phyloP scores from a whole-genome alignment of 108 stramenopile species.

The Fistulifera solaris region DNA sequence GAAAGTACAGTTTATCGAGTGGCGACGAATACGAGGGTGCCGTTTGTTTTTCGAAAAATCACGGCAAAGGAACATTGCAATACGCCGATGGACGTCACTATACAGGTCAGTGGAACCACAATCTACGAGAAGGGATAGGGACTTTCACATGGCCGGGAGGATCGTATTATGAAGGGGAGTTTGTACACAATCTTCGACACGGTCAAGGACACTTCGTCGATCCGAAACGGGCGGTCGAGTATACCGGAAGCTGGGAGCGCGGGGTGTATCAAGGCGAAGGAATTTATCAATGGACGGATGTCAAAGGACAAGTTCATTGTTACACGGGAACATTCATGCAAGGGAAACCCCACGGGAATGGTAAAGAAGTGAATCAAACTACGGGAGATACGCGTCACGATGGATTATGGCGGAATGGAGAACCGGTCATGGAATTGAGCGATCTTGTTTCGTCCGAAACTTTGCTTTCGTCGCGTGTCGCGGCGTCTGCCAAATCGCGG shows the following conservation, averaged over 20 bases:
- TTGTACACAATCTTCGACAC: constrained; percentile 14
- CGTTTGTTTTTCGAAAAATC: not conserved
- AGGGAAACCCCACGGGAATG: constrained; percentile 23
- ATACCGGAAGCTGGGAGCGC: constrained; percentile 21
- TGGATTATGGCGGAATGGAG: constrained; percentile 10
- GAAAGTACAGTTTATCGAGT: constrained; percentile 12
- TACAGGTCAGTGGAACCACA: constrained; percentile 38
- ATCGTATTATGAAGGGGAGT: constrained; percentile 18
- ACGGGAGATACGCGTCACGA: constrained; percentile 9
- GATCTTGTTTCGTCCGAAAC: not conserved
- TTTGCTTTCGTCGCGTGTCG: not conserved
- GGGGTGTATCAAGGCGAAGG: constrained; percentile 25
- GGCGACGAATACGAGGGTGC: constrained; percentile 13
- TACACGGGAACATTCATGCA: constrained; percentile 30
- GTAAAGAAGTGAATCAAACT: constrained; percentile 2
- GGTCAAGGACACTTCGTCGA: constrained; percentile 13
- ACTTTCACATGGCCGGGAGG: constrained; percentile 7
- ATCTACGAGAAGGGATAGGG: constrained; percentile 21
- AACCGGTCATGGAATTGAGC: not conserved
- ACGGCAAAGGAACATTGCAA: constrained; percentile 43
- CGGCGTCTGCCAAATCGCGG: not conserved
- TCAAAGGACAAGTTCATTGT: not conserved
- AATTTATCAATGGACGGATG: not conserved
- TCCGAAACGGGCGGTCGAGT: constrained; percentile 3
- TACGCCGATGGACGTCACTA: constrained; percentile 44